Evolutionary conservation across 169 alveolate genomes (phyloP), one percentile per base, ranked within the genome.

Genomic region (Ichthyophthirius multifiliis): DNA sequence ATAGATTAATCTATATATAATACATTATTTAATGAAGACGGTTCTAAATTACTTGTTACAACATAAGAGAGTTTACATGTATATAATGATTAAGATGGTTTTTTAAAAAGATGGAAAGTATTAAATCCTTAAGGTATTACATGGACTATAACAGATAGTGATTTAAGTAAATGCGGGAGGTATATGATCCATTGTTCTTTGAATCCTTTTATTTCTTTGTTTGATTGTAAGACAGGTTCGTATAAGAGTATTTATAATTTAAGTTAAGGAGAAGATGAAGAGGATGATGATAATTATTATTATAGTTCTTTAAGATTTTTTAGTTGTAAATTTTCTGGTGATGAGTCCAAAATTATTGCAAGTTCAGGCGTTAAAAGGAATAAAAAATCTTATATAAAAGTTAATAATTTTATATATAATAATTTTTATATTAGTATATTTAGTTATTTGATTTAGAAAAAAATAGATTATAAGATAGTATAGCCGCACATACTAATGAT

Each of bases 401-500:
- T 64, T 12, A 46, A 16, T 46, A 12, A 12, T 46, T 46, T 55
- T 20, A 23, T 55, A 18, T 23, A 13, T 55, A 13, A 5, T 41
- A 9, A 41, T 13, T 41, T 41, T 41, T 41, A 41, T 41, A 9
- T 41, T 41, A 41, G 13, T 41, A 13, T 13, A 41, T n/a, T n/a
- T 9, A 41, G 46, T 13, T 41, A 10, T 55, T 55, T 55, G 71
- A 55, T 23, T n/a, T 55, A 10, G 12, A 55, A 10, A 27, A 39
- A 27, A 39, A 55, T 13, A 55, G 71, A 55, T 3, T 55, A 2
- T 27, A 23, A 55, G 71, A 55, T 55, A 55, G 71, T 9, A 67
- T 67, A 18, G 37, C 45, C 7, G 85, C 88, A 0, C 92, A 86
- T 47, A 20, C 48, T 46, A 76, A 76, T 35, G 92, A 82, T 34